Evolutionary conservation across 257 asterid species (phyloP), one percentile per base, ranked within the genome.

Genomic region (Petunia secreta): DNA sequence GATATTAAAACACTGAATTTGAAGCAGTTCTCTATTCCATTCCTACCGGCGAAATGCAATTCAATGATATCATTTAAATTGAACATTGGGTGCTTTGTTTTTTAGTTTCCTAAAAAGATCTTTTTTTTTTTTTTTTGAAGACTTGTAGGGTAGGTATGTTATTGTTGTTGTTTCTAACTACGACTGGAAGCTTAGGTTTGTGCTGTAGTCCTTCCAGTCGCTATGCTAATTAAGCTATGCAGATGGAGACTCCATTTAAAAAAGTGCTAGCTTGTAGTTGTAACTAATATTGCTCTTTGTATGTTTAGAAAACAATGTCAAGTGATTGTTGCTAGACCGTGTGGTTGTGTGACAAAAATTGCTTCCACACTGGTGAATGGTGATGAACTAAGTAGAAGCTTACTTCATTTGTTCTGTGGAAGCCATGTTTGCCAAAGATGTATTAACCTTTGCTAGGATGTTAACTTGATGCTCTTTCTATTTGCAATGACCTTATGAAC

Each of bases 401-500:
- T 34, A 73, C 63, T 50, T 50, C 38, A 3, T 34, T 40, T 73
- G 63, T 37, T 73, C 2, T 73, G 50, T 36, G 36, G 59, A 73
- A 50, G 44, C 48, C 7, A 50, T 34, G 34, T 73, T 41, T 50
- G 14, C 46, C 48, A 3, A 66, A 50, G 5, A 71, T 73, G 44
- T 36, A 14, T 73, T 73, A 50, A 11, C 46, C 25, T 50, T 50
- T 50, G 14, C 46, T 73, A 50, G 36, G 62, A 50, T 50, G 46
- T 50, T 48, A 34, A 1, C 13, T 11, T 73, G 43, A 6, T 50
- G 46, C 63, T 50, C 78, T 50, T 50, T 36, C 7, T 46, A 36
- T 36, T 73, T 50, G 63, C 36, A 11, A 73, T 73, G 78, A 50
- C 44, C 78, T 73, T 8, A 38, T 73, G 8, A 34, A 50, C 62